Base-by-base conservation (phyloP, 1,284 basidiomycete species). In the Entoloma clypeatum region DNA sequence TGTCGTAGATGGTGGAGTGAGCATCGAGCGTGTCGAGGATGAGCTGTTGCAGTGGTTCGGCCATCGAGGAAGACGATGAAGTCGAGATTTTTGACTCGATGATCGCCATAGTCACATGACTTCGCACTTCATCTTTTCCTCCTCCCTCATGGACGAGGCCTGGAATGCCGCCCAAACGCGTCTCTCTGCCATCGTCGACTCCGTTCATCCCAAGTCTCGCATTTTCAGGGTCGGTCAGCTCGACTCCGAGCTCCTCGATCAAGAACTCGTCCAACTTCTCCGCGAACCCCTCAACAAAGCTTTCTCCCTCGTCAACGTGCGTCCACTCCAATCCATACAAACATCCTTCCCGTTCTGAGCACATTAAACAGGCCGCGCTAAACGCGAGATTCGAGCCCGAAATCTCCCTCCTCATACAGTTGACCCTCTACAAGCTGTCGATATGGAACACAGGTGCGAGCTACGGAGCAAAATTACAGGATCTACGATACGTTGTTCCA, bases 381-480 rank as follows among this genome's bases (percentile, higher is more conserved):
- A 80, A 73, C 55, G 57, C 77, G 13, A 78, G 75, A 40, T 77
- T 88, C 49, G 85, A 92, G 56, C 87, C 90, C 1, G 95, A 99
- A 62, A 64, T 98, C 6, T 65, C 71, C 7, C 71, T 97, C 6
- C 52, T 91, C 37, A 77, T 96, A 35, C 83, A 86, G 57, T 64
- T 93, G 0, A 68, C 77, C 2, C 70, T 98, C 6, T 93, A 94
- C 67, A 89, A 87, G 55, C 75, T 90, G 51, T 90, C 90, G 3
- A 69, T 95, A 13, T 92, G 86, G 82, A 77, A 87, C 51, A 71
- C 72, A 0, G 81, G 85, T 5, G 81, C 90, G 11, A 92, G 86
- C 36, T 98, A 98, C 55, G 95, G 95, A 25, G 86, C 92, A 8
- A 86, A 81, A 58, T 72, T 99, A 4, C 94, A 98, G 63, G 93